Conservation (phyloP, 2,329 filamentous ascomycete genomes). For the Exophiala sideris region DNA sequence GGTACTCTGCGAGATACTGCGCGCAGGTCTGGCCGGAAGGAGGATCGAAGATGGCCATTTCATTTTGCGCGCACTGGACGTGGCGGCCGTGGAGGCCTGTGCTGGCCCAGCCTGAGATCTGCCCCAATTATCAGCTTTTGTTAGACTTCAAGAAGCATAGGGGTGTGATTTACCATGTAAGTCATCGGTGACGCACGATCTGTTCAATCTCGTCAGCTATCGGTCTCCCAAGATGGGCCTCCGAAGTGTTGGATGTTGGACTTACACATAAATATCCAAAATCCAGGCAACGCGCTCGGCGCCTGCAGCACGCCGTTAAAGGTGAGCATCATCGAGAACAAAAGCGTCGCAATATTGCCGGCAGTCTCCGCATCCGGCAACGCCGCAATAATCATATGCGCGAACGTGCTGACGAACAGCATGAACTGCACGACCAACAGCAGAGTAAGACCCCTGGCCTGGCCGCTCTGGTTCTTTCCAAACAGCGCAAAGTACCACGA, state of each 20-base stretch:
- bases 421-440: constrained; percentile 73
- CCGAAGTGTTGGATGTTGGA: constrained; percentile 58
- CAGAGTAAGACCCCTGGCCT: constrained; percentile 34
- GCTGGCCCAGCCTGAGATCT: constrained; percentile 68
- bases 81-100: constrained; percentile 64
- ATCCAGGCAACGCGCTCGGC: constrained; percentile 57
- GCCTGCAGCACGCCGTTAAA: constrained; percentile 70
- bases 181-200: too few species aligned
- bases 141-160: too few species aligned
- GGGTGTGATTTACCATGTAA: too few species aligned
- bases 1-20: constrained; percentile 56
- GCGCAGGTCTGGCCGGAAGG: constrained; percentile 60
- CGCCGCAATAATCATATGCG: constrained; percentile 76
- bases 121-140: constrained; percentile 66
- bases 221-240: constrained; percentile 29
- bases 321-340: constrained; percentile 69
- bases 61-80: constrained; percentile 66
- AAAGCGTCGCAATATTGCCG: constrained; percentile 70
- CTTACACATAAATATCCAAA: constrained; percentile 61
- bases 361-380: constrained; percentile 65
- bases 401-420: constrained; percentile 69
- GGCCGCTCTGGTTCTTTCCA: constrained; percentile 55
- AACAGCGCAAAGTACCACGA: constrained; percentile 73
- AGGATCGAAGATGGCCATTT: constrained; percentile 51
- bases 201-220: too few species aligned